Evolutionary conservation across 2,329 filamentous ascomycete species (phyloP).

Genomic region (Orbilia blumenaviensis): DNA sequence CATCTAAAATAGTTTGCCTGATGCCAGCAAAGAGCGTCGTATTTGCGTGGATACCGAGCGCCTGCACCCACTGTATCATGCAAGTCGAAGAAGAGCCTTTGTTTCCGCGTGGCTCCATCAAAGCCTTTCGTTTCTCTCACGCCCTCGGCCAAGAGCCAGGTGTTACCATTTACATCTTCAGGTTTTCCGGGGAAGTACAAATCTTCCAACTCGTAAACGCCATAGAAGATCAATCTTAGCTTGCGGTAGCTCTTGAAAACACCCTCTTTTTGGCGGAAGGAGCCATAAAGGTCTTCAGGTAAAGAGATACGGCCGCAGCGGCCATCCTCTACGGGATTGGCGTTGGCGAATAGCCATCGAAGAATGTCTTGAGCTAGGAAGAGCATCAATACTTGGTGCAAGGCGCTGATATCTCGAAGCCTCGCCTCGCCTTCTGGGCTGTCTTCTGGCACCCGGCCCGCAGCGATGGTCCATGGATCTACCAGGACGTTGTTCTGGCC

Average conservation of each 20-base stretch:
- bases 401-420: neutral
- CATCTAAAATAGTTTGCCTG: neutral
- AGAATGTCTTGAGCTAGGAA: constrained; percentile 1
- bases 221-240: neutral
- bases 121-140: neutral
- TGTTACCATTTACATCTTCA: neutral
- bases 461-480: neutral
- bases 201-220: neutral
- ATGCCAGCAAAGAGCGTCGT: neutral
- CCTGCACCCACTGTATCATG: neutral
- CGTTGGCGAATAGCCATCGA: neutral
- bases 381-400: neutral
- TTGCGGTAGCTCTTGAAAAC: neutral
- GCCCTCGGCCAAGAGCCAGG: neutral
- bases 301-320: neutral
- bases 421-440: neutral
- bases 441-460: neutral
- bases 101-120: neutral
- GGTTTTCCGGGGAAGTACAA: neutral
- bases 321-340: neutral
- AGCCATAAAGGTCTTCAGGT: neutral
- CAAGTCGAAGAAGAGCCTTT: neutral
- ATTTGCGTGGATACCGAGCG: neutral
- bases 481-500: neutral
- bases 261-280: neutral